Evolutionary conservation across 805 yeast genomes (phyloP), one percentile per base, ranked within the genome.

Genomic region (Cyberlindnera petersonii): DNA sequence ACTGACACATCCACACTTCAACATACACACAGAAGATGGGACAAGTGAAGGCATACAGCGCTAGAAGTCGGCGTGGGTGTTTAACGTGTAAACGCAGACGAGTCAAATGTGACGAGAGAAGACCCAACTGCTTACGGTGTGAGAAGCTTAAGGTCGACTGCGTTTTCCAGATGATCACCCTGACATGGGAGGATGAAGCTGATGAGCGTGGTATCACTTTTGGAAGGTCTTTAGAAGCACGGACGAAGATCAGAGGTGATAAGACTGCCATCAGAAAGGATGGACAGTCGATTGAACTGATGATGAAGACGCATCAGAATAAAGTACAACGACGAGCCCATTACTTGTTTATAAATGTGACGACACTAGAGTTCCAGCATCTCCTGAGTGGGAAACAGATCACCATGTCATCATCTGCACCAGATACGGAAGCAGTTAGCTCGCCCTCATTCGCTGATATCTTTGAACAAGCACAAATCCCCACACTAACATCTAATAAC

Each of bases 61-160:
- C 50, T 46, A 58, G 59, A 55, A 68, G 59, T 44, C 60, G 55
- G 56, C 68, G 60, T 9, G 79, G 79, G 6, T 74, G 79, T 44
- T 60, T 66, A 16, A 69, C 71, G 23, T 74, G 78, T 55, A 72
- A 72, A 50, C 59, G 60, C 37, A 58, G 79, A 34, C 58, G 75
- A 33, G 76, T 74, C 44, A 73, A 73, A 52, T 74, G 79, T 44
- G 64, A 60, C 35, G 61, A 66, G 46, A 28, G 48, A 1, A 63
- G 56, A 15, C 70, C 70, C 2, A 37, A 26, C 6, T 66, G 71
- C 39, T 18, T 13, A 5, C 51, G 57, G 13, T 65, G 70, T 39
- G n/a, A 13, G 6, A 48, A 60, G 33, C 39, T 58, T 24, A 42
- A 46, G 1, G 29, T 59, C 59, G 33, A 40, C 16, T 50, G 55